These are phyloP conservation scores for Citropsis articulata DNA, from an alignment of 345 rosid species.

Conservation along the genomic window DNA sequence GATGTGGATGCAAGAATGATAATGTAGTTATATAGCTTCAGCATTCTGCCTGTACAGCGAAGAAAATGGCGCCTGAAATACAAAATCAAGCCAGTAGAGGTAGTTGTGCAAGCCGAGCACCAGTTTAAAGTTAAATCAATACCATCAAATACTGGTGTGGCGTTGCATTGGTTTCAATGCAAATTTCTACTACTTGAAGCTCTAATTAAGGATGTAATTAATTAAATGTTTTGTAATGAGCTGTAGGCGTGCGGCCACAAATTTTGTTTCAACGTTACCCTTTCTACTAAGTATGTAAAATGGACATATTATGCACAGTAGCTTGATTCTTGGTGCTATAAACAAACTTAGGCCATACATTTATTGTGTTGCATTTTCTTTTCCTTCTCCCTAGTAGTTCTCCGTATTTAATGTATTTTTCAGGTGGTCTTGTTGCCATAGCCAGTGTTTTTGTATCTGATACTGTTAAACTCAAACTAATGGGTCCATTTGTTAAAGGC, in stretches of 20 bases:
- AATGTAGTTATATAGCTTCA: slow-evolving; percentile 7
- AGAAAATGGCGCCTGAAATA: not conserved
- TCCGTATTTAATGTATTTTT: too few species aligned
- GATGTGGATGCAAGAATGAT: not conserved
- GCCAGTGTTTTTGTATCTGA: too few species aligned
- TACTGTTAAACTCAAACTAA: not conserved
- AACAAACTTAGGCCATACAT: not conserved
- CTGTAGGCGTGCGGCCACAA: not conserved
- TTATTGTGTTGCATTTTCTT: too few species aligned
- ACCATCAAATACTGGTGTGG: slow-evolving; percentile 1
- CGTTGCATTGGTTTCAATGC: not conserved
- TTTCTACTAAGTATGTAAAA: not conserved
- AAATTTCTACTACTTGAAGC: not conserved
- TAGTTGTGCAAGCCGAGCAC: not conserved
- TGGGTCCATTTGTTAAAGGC: not conserved
- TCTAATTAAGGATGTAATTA: not conserved
- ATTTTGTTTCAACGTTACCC: not conserved
- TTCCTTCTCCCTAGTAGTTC: not conserved
- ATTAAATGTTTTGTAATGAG: not conserved
- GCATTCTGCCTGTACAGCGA: not conserved
- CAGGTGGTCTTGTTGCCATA: too few species aligned
- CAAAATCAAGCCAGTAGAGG: not conserved
- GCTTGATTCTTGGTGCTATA: too few species aligned
- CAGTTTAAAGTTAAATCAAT: not conserved
- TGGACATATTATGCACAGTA: not conserved